phyloP scores from a whole-genome alignment of 164 flowering plant species.

The Warburgia ugandensis region DNA sequence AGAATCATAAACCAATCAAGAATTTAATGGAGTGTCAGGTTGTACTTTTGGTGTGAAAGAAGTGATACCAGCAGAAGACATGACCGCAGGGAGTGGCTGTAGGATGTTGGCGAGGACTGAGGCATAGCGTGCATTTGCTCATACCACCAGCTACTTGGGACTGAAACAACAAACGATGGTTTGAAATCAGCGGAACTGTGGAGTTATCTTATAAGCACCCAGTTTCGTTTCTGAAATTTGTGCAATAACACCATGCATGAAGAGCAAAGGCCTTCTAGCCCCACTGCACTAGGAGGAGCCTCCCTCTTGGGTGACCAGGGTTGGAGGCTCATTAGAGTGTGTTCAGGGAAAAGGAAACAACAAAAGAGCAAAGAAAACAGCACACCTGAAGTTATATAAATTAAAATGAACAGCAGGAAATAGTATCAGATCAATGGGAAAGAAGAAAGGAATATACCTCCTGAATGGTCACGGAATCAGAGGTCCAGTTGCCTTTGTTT shows the following conservation, averaged over 20 bases:
- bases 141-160: conserved; percentile 33
- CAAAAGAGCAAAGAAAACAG: too few species aligned
- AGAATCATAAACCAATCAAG: background rate
- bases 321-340: too few species aligned
- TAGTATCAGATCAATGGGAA: background rate
- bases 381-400: too few species aligned
- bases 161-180: conserved; percentile 36
- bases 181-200: too few species aligned
- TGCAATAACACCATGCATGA: too few species aligned
- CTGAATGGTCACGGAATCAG: conserved; percentile 41
- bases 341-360: too few species aligned
- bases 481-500: conserved; percentile 32
- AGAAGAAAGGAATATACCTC: conserved; percentile 41
- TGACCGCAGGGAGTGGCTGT: conserved; percentile 99
- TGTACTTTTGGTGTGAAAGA: background rate
- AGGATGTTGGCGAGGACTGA: conserved; percentile 77
- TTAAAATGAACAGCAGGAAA: conserved; percentile 1
- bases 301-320: too few species aligned
- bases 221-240: too few species aligned
- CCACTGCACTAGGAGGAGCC: too few species aligned
- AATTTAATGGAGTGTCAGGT: background rate
- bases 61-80: conserved; percentile 86
- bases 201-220: too few species aligned
- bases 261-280: too few species aligned
- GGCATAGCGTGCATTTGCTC: conserved; percentile 91